phyloP scores from a whole-genome alignment of 2,329 filamentous ascomycete species.

The Neurospora crassa region DNA sequence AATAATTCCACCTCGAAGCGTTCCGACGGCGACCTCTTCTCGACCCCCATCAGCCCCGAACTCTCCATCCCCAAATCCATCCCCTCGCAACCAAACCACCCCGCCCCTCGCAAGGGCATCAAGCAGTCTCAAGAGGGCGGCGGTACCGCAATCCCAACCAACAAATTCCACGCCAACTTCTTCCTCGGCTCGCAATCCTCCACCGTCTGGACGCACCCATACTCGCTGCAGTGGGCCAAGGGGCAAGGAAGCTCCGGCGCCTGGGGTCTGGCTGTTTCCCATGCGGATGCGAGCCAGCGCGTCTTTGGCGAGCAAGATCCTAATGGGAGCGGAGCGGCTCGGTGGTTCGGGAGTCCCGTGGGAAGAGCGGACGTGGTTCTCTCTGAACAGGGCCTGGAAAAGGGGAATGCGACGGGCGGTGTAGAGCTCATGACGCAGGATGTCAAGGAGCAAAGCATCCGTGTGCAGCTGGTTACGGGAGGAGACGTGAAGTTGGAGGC shows the following conservation, averaged over 20 bases:
- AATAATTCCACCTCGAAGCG: neutral
- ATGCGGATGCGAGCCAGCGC: slow-evolving; percentile 58
- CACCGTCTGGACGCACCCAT: slow-evolving; percentile 67
- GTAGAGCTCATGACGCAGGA: slow-evolving; percentile 37
- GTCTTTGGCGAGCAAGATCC: slow-evolving; percentile 52
- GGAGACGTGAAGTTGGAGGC: neutral
- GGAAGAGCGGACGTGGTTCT: slow-evolving; percentile 74
- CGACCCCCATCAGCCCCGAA: slow-evolving; percentile 41
- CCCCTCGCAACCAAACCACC: slow-evolving; percentile 39
- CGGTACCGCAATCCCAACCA: slow-evolving; percentile 55
- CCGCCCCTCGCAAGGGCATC: slow-evolving; percentile 45
- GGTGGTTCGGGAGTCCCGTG: slow-evolving; percentile 73
- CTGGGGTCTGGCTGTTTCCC: slow-evolving; percentile 71
- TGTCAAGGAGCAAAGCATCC: slow-evolving; percentile 48
- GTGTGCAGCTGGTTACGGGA: slow-evolving; percentile 51
- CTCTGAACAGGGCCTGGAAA: slow-evolving; percentile 64
- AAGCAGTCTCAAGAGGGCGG: slow-evolving; percentile 20
- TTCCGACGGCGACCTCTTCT: slow-evolving; percentile 43
- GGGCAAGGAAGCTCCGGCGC: slow-evolving; percentile 53
- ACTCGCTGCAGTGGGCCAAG: slow-evolving; percentile 58
- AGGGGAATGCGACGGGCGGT: slow-evolving; percentile 34
- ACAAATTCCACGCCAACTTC: slow-evolving; percentile 76
- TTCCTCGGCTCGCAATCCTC: slow-evolving; percentile 64
- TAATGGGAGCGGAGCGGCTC: slow-evolving; percentile 44
- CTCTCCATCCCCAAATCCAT: slow-evolving; percentile 32